These are phyloP conservation scores for Cladosporium velox DNA, from an alignment of 2,329 filamentous ascomycete genomes.

Conservation along the genomic window DNA sequence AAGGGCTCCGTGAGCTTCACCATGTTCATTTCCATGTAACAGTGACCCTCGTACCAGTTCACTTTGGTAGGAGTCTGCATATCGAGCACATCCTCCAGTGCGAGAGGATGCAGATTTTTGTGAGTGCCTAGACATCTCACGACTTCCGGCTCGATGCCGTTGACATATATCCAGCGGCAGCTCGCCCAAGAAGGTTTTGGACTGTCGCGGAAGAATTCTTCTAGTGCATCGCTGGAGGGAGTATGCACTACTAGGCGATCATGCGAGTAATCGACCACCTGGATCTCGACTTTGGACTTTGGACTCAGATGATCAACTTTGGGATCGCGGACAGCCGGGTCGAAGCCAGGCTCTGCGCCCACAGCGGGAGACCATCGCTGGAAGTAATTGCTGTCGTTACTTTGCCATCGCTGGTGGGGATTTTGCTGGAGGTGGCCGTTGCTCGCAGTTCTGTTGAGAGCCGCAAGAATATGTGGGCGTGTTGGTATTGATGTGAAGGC, in stretches of 20 bases:
- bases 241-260: conserved; percentile 61
- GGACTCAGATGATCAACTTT: conserved; percentile 21
- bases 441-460: not conserved
- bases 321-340: conserved; percentile 23
- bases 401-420: conserved; percentile 1
- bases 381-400: conserved; percentile 8
- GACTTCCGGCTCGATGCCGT: conserved; percentile 88
- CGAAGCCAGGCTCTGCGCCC: conserved; percentile 33
- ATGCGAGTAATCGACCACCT: conserved; percentile 80
- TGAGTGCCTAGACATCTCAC: conserved; percentile 75
- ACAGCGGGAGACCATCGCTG: conserved; percentile 24
- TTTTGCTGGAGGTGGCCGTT: not conserved
- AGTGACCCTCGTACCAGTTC: conserved; percentile 74
- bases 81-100: conserved; percentile 86
- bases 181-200: conserved; percentile 70
- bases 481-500: not conserved
- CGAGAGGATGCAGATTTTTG: conserved; percentile 77
- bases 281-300: conserved; percentile 65
- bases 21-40: conserved; percentile 53
- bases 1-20: conserved; percentile 21
- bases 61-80: conserved; percentile 81
- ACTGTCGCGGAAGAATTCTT: conserved; percentile 63
- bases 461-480: not conserved
- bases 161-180: conserved; percentile 92
- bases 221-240: conserved; percentile 69